Evolutionary conservation across 305 asterid species (phyloP).

Genomic region (Fraxinus latifolia): DNA sequence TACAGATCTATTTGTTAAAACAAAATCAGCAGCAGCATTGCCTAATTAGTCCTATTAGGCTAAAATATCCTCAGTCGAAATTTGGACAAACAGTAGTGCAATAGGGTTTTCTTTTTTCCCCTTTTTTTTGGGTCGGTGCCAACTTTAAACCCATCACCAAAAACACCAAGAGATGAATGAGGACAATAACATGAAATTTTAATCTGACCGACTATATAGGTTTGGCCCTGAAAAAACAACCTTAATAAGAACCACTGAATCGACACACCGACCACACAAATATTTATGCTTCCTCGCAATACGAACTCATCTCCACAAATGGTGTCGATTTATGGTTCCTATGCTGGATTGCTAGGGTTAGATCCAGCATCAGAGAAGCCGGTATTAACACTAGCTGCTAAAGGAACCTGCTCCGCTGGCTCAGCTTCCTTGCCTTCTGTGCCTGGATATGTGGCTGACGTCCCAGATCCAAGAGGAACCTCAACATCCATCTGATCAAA

Average conservation of each 20-base stretch:
- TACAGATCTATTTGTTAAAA: not conserved
- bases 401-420: slow-evolving; percentile 27
- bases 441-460: slow-evolving; percentile 31
- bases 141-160: not conserved
- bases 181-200: not conserved
- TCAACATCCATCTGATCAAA: slow-evolving; percentile 67
- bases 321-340: slow-evolving; percentile 24
- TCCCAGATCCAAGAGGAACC: slow-evolving; percentile 28
- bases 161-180: not conserved
- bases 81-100: not conserved
- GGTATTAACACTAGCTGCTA: slow-evolving; percentile 14
- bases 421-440: slow-evolving; percentile 31
- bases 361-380: slow-evolving; percentile 23
- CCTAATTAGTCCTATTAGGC: not conserved
- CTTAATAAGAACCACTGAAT: not conserved
- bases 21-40: not conserved
- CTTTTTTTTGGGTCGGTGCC: not conserved
- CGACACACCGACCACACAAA: not conserved
- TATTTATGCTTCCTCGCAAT: not conserved
- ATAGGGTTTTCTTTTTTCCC: not conserved
- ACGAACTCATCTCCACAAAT: not conserved
- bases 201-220: not conserved
- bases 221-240: not conserved
- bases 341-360: slow-evolving; percentile 29
- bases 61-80: not conserved